Evolutionary conservation across 2,329 filamentous ascomycete genomes (phyloP), one percentile per base, ranked within the genome.

Genomic region (Penicillium sp.): DNA sequence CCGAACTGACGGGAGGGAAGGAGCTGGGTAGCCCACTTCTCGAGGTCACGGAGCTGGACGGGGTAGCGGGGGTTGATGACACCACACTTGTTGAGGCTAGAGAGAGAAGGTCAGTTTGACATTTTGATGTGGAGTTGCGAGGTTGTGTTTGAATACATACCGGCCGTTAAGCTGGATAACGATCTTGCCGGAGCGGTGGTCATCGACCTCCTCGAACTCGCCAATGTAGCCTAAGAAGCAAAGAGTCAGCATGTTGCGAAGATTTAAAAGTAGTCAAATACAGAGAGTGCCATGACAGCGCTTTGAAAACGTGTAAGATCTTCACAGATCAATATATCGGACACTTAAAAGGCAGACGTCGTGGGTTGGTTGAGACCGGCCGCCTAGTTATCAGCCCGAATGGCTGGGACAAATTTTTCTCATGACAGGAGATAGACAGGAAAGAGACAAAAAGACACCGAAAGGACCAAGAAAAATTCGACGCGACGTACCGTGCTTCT

Each of bases 321-420:
- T 83, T 64, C 86, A 86, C 86, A 67, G 63, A 61, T 88, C 78
- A 75, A 93, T 99, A 77, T 99, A 88, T 95, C 93, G 92, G 89
- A 84, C 84, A 95, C 84, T 97, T 97, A 99, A 97, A 99, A 89
- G 91, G 89, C 92, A 89, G 84, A 86, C 81, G 85, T 87, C 88
- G 90, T 96, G 77, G 80, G 76, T 79, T 38, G 64, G 67, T 74
- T 82, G 83, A 83, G 86, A 86, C 92, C 86, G 84, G 83, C 89
- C 86, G 87, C 89, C 92, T 95, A 99, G 93, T 97, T 97, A 97
- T 97, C 89, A 96, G 87, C 87, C 91, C 92, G 93, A 93, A 85
- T 69, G 65, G 62, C 62, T 56, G 43, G 33, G 27, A 35, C 35
- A 40, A 38, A 39, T 36, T 11, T 11, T 40, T 16, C 13, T 37